These are phyloP conservation scores for Nakazawaea populi DNA, from an alignment of 805 yeast genomes.

Conservation along the genomic window DNA sequence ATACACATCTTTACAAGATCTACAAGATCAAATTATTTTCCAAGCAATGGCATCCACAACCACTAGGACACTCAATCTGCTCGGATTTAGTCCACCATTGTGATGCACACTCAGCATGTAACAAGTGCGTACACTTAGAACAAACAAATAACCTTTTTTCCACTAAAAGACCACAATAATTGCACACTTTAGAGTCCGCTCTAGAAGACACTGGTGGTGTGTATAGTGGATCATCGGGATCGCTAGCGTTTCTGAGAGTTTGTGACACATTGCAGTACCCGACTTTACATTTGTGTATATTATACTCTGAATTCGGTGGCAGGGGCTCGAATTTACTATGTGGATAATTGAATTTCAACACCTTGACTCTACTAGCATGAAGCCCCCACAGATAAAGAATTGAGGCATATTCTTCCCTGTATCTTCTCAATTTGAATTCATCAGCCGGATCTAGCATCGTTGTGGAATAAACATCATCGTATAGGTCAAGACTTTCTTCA, in stretches of 20 bases:
- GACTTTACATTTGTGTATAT: conserved; percentile 29
- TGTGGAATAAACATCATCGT: conserved; percentile 34
- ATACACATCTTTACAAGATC: neutral
- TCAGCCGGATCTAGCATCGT: conserved; percentile 36
- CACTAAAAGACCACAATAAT: conserved; percentile 58
- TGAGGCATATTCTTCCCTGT: conserved; percentile 69
- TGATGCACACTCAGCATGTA: conserved; percentile 74
- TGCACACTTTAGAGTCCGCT: conserved; percentile 40
- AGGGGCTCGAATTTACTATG: conserved; percentile 14
- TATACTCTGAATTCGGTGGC: conserved; percentile 19
- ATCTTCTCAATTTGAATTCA: conserved; percentile 28
- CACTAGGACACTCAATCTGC: conserved; percentile 64
- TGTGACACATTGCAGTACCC: conserved; percentile 20
- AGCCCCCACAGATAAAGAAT: conserved; percentile 80
- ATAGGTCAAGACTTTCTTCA: conserved; percentile 34
- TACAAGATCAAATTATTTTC: conserved; percentile 11
- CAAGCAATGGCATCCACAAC: conserved; percentile 78
- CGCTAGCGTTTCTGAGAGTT: neutral
- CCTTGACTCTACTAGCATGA: conserved; percentile 71
- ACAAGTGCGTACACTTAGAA: conserved; percentile 66
- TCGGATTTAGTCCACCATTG: conserved; percentile 63
- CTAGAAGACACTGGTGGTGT: neutral
- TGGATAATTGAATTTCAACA: conserved; percentile 59
- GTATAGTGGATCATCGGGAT: conserved; percentile 4
- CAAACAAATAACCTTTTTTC: conserved; percentile 62